Conservation (phyloP, 2,329 filamentous ascomycete species). For the Botrytis fragariae region DNA sequence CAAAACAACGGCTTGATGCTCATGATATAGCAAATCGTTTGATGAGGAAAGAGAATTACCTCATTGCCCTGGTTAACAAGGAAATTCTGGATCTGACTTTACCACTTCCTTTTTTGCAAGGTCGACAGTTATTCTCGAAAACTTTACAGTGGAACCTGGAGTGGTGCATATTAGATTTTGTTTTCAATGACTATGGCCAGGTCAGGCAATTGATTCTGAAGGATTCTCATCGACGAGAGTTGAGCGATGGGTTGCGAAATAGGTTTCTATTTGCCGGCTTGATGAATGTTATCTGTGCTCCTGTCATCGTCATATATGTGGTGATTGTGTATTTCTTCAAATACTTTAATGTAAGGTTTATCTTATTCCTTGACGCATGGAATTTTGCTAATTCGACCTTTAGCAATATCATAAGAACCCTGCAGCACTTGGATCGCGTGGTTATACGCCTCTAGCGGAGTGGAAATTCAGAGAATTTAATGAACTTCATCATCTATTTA, state of each 20-base stretch:
- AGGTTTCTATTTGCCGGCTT: constrained; percentile 81
- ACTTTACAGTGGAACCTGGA: constrained; percentile 91
- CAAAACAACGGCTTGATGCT: constrained; percentile 90
- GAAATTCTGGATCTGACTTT: constrained; percentile 86
- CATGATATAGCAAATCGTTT: constrained; percentile 95
- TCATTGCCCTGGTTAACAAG: constrained; percentile 97
- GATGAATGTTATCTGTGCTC: constrained; percentile 82
- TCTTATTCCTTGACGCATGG: not conserved
- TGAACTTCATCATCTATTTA: constrained; percentile 87
- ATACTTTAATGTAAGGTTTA: constrained; percentile 74
- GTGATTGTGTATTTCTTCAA: constrained; percentile 89
- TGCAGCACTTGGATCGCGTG: constrained; percentile 77
- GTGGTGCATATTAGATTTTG: constrained; percentile 86
- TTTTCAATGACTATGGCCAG: constrained; percentile 87
- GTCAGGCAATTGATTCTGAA: constrained; percentile 84
- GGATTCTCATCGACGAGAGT: constrained; percentile 71
- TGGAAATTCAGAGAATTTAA: constrained; percentile 99
- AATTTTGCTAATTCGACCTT: constrained; percentile 24
- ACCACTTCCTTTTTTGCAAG: constrained; percentile 77
- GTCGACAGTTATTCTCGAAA: constrained; percentile 79
- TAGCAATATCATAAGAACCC: constrained; percentile 97
- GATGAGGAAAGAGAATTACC: constrained; percentile 95
- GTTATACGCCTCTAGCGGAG: constrained; percentile 89
- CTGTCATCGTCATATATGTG: constrained; percentile 83
- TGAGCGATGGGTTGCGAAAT: constrained; percentile 74